These are phyloP conservation scores for Xylaria curta DNA, from an alignment of 495 filamentous ascomycete genomes.

Conservation along the genomic window DNA sequence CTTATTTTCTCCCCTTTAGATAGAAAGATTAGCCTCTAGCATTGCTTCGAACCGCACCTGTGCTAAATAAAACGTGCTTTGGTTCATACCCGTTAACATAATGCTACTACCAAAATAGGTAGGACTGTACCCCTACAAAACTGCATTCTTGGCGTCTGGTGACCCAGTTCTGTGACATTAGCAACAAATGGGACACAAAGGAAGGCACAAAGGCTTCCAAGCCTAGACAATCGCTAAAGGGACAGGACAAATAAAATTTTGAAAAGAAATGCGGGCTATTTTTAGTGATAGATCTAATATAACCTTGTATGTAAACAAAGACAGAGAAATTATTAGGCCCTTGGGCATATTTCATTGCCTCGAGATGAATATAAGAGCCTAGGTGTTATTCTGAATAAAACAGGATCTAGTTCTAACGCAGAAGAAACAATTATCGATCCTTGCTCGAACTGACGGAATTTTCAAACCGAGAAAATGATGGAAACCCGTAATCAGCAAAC, in stretches of 20 bases:
- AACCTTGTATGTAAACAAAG: conserved; percentile 4
- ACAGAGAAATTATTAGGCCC: not conserved
- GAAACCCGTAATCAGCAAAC: not conserved
- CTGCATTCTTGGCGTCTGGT: not conserved
- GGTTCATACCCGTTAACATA: not conserved
- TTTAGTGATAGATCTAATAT: not conserved
- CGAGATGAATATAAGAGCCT: conserved; percentile 7
- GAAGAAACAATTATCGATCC: not conserved
- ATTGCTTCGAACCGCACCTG: not conserved
- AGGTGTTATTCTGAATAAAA: not conserved
- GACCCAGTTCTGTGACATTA: too few relatives aligned
- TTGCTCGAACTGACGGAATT: not conserved
- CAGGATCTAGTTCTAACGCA: not conserved
- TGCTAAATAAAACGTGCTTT: not conserved
- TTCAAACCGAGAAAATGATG: not conserved
- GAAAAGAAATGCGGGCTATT: not conserved
- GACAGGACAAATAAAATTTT: not conserved
- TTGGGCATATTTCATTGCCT: not conserved
- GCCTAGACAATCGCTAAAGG: not conserved
- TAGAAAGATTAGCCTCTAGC: not conserved
- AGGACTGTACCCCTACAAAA: too few relatives aligned
- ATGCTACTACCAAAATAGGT: not conserved
- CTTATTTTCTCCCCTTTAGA: not conserved
- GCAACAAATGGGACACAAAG: conserved; percentile 1
- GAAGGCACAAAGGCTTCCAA: not conserved